Base-by-base conservation (phyloP, 768 basidiomycete species). In the Kwoniella mangroviensis region DNA sequence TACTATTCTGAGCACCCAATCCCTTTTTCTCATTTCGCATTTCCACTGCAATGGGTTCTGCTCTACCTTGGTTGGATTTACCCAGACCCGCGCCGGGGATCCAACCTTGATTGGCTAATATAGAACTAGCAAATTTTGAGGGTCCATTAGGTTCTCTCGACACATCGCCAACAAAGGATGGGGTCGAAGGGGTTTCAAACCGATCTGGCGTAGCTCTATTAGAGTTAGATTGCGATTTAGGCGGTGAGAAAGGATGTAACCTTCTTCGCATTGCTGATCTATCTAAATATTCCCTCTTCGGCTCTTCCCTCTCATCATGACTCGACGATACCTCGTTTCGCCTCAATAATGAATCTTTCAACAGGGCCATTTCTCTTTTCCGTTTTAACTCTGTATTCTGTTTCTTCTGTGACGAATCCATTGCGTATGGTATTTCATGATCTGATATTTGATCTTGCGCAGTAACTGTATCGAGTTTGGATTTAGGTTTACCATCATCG, bases 61-160 rank as follows among this genome's bases (percentile, higher is more conserved):
- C 51, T 41, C 73, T 73, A 1, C 79, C 79, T 3, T 63, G 26
- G n/a, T 60, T 56, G 21, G 69, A 26, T 51, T 68, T 73, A 13
- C 79, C 79, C 11, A 80, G 67, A 15, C 79, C 79, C 40, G 49
- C 17, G 43, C 79, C 79, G 2, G 72, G 75, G 21, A 54, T 67
- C 79, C 79, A 80, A 22, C 79, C 79, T 57, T 78, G 77, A 43
- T 55, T 66, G 17, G 68, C 71, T 51, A 80, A 21, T 3, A 80
- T 55, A 9, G 24, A 49, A 41, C 24, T 45, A 6, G 73, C 74
- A 34, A 79, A 58, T 19, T 67, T 70, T 24, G 72, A 72, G 24
- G 43, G 5, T 58, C 42, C 61, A 26, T 26, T 43, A 51, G 55
- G 7, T 41, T 21, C 22, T 52, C 24, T 45, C 49, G 56, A n/a